A percentile compares a stretch with the other conserved stretches of the same genome.
phyloP scores from a whole-genome alignment of 805 yeast genomes.

The Yarrowia divulgata region DNA sequence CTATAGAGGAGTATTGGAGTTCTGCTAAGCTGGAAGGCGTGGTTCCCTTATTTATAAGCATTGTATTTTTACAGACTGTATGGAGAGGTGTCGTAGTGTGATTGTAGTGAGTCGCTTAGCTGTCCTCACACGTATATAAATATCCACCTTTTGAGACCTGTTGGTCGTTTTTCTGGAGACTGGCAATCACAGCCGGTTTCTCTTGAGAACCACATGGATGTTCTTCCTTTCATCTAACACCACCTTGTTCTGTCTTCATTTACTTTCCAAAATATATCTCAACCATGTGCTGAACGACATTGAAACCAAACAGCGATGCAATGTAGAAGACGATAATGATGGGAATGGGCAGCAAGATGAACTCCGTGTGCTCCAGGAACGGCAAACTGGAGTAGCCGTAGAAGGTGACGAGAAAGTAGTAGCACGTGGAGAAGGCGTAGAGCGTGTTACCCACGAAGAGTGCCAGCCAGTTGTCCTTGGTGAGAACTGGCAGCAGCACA shows the following conservation, averaged over 20 bases:
- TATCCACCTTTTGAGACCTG: slow-evolving; percentile 22
- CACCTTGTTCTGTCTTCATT: neutral
- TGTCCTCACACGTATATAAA: slow-evolving; percentile 10
- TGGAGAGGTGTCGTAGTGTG: slow-evolving; percentile 11
- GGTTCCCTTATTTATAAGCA: slow-evolving; percentile 6
- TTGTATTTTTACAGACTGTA: slow-evolving; percentile 33
- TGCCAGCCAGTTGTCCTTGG: slow-evolving; percentile 69
- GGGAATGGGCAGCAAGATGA: slow-evolving; percentile 69
- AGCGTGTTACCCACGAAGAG: slow-evolving; percentile 77
- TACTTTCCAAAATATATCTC: slow-evolving; percentile 51
- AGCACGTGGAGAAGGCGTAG: slow-evolving; percentile 74
- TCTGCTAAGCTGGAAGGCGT: slow-evolving; percentile 23
- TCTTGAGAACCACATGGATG: neutral
- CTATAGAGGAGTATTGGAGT: slow-evolving; percentile 44
- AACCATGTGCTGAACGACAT: slow-evolving; percentile 73
- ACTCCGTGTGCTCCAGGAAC: slow-evolving; percentile 68
- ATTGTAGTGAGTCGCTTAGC: neutral
- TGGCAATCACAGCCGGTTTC: neutral
- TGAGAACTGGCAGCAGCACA: slow-evolving; percentile 72
- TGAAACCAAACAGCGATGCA: slow-evolving; percentile 69
- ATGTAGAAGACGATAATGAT: slow-evolving; percentile 64
- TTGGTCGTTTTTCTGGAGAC: neutral
- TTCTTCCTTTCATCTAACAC: neutral
- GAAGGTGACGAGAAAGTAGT: slow-evolving; percentile 81
- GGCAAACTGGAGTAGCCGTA: slow-evolving; percentile 86